Evolutionary conservation across 257 asterid genomes (phyloP).

Genomic region (Handroanthus guayacan): DNA sequence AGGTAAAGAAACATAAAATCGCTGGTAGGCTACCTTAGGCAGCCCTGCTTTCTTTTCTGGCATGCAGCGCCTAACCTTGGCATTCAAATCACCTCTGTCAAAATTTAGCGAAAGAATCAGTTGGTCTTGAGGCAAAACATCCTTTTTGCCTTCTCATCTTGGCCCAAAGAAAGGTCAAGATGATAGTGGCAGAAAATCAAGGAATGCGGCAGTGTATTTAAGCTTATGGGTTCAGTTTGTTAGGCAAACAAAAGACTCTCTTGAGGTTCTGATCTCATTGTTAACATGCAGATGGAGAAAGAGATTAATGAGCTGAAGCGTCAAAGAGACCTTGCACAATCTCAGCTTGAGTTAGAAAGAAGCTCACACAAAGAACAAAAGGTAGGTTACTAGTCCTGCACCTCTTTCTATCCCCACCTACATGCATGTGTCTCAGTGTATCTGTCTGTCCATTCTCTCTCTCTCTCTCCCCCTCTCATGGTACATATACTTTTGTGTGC

Average conservation of each 20-base stretch:
- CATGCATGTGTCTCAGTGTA: not conserved
- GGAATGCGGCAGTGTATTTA: not conserved
- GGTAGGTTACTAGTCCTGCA: constrained; percentile 41
- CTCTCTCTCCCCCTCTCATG: not conserved
- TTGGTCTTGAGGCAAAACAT: not conserved
- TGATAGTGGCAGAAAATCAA: not conserved
- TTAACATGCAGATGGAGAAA: constrained; percentile 77
- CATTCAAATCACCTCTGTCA: not conserved
- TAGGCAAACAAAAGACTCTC: not conserved
- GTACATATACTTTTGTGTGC: constrained; percentile 5
- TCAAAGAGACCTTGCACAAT: constrained; percentile 76
- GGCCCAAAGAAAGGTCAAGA: not conserved
- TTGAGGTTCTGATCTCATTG: constrained; percentile 31
- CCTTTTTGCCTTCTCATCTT: not conserved
- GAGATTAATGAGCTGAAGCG: constrained; percentile 90
- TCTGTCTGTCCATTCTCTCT: not conserved
- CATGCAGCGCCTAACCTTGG: not conserved
- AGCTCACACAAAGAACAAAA: constrained; percentile 75
- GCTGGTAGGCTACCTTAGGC: not conserved
- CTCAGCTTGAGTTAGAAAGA: constrained; percentile 83
- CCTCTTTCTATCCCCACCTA: not conserved
- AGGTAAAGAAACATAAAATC: not conserved
- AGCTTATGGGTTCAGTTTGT: not conserved
- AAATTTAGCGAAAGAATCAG: not conserved
- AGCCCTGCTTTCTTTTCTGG: not conserved